Base-by-base conservation (phyloP, 2,329 filamentous ascomycete genomes). In the Chaetothyriales sp. region DNA sequence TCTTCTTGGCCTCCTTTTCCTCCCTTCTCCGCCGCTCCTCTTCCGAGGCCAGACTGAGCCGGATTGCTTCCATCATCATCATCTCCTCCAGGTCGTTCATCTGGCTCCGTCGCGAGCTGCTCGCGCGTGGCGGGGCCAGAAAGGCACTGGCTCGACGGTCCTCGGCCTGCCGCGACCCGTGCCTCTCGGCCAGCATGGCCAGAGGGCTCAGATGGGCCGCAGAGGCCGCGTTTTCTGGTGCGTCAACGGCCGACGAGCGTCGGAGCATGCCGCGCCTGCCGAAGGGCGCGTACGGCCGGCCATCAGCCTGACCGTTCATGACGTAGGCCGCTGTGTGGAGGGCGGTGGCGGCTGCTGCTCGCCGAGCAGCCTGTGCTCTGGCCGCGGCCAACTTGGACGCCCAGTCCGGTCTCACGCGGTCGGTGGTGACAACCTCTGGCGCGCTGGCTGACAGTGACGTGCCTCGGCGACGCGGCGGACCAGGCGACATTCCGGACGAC, bases 1-100 rank as follows among this genome's bases (percentile, higher is more conserved):
- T 85, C 64, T 94, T 95, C 22, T 76, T 77, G 0, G 78, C 77
- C 53, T 88, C 86, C 64, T 89, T 90, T 48, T 92, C 86, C 47
- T 85, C 83, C 62, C 87, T 92, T 46, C 79, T 83, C 60, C 88
- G 85, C n/a, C 90, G 79, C 44, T 97, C 90, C 62, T 97, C 90
- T 65, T 98, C 92, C 1, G 87, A 83, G 0, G 85, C 89, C n/a
- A 98, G 73, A 47, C 89, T 95, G 28, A 95, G 68, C 43, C 92
- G 77, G 47, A 98, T 94, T 0, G 92, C 92, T 66, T 98, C 92
- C 76, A 92, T 88, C 74, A 97, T 89, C 92, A 98, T 98, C 73
- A 98, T 86, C 47, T 95, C 90, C 65, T 98, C 92, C 0, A 97
- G 76, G 60, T 97, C 89, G 19, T 94, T 87, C 64, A 94, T 80